These are phyloP conservation scores for Suillus fuscotomentosus DNA, from an alignment of 768 basidiomycete genomes.

Conservation along the genomic window DNA sequence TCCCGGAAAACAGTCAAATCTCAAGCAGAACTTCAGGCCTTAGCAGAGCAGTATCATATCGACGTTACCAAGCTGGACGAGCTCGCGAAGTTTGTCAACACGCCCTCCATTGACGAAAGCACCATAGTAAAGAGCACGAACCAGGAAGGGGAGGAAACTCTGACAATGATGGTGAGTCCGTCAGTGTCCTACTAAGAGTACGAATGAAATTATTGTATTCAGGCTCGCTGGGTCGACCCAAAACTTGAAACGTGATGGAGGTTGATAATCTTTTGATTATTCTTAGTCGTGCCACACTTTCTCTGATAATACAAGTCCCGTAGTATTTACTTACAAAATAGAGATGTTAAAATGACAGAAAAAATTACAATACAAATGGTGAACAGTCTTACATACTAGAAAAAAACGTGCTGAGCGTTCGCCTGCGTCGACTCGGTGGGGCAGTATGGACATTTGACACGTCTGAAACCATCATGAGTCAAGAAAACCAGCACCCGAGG, in stretches of 20 bases:
- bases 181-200: background rate
- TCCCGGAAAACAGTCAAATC: conserved; percentile 52
- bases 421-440: conserved; percentile 70
- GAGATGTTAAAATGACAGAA: background rate
- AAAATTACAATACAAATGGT: conserved; percentile 9
- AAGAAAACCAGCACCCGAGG: background rate
- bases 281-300: background rate
- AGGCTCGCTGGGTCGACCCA: conserved; percentile 31
- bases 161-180: conserved; percentile 47
- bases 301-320: conserved; percentile 4
- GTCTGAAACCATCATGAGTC: conserved; percentile 41
- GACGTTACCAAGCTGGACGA: conserved; percentile 51
- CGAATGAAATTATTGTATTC: background rate
- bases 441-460: conserved; percentile 97
- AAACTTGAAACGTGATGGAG: background rate
- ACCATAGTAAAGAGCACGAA: conserved; percentile 42
- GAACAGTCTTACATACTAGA: conserved; percentile 37
- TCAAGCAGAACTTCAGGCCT: conserved; percentile 40
- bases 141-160: conserved; percentile 56
- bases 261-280: background rate
- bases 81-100: conserved; percentile 57
- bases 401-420: conserved; percentile 62
- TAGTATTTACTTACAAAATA: conserved; percentile 11
- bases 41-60: conserved; percentile 55
- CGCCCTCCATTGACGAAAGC: conserved; percentile 56